phyloP scores from a whole-genome alignment of 768 basidiomycete genomes.

The Amyloporia xantha region DNA sequence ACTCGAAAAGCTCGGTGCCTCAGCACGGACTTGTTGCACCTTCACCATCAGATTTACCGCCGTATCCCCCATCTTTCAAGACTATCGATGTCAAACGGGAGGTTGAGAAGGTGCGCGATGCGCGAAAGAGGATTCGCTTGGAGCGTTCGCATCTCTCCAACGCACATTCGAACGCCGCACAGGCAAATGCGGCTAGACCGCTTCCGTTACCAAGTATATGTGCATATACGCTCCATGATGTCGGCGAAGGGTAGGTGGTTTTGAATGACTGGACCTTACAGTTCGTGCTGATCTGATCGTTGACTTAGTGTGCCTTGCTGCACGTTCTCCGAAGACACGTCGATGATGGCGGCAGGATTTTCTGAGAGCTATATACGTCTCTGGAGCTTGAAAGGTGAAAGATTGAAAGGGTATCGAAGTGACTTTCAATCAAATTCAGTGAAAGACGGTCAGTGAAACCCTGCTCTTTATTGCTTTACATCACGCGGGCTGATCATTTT shows the following conservation, averaged over 20 bases:
- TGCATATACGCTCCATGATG: constrained; percentile 91
- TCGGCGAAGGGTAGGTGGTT: constrained; percentile 79
- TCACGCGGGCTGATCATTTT: background rate
- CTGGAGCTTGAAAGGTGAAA: constrained; percentile 94
- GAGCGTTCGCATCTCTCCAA: constrained; percentile 59
- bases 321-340: constrained; percentile 85
- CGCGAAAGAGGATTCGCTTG: constrained; percentile 84
- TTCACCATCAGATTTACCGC: constrained; percentile 70
- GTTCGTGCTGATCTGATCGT: background rate
- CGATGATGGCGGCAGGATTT: constrained; percentile 92
- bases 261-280: background rate
- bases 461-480: background rate
- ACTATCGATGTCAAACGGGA: constrained; percentile 86
- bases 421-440: constrained; percentile 64
- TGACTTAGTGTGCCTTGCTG: constrained; percentile 68
- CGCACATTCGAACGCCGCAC: constrained; percentile 34
- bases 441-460: constrained; percentile 53
- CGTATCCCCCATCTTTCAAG: constrained; percentile 78
- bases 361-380: constrained; percentile 91
- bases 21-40: background rate
- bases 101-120: constrained; percentile 83
- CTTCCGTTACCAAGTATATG: constrained; percentile 88
- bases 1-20: background rate
- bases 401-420: constrained; percentile 66
- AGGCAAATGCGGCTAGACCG: constrained; percentile 35